phyloP scores from a whole-genome alignment of 345 rosid genomes.

The Cochlearia excelsa region DNA sequence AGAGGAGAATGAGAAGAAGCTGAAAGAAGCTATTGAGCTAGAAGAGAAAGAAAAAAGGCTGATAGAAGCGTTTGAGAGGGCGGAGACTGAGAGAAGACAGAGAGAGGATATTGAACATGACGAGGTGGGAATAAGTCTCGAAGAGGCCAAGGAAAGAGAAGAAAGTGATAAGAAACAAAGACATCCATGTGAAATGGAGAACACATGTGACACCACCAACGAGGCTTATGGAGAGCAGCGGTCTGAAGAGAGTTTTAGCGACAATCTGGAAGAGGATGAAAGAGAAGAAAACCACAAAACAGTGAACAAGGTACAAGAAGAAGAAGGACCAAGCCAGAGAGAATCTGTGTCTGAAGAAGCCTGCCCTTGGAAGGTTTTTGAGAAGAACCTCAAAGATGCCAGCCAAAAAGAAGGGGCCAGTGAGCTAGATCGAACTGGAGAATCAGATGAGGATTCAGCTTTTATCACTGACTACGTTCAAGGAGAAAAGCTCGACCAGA shows the following conservation, averaged over 20 bases:
- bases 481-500: conserved; percentile 32
- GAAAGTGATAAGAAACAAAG: conserved; percentile 35
- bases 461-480: conserved; percentile 13
- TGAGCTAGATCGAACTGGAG: conserved; percentile 36
- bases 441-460: conserved; percentile 25
- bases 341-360: conserved; percentile 30
- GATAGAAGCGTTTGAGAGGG: conserved; percentile 35
- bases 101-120: conserved; percentile 37
- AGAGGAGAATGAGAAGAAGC: conserved; percentile 44
- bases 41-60: conserved; percentile 40
- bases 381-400: conserved; percentile 40
- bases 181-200: conserved; percentile 38
- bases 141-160: conserved; percentile 37
- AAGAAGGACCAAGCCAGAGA: conserved; percentile 36
- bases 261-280: conserved; percentile 35
- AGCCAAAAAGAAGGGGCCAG: conserved; percentile 38
- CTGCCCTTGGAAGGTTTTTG: conserved; percentile 37
- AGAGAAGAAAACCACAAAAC: conserved; percentile 17
- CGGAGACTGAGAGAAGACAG: conserved; percentile 42
- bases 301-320: conserved; percentile 26
- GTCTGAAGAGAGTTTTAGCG: conserved; percentile 27
- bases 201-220: conserved; percentile 33
- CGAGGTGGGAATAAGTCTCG: conserved; percentile 26
- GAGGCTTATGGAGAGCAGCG: conserved; percentile 37
- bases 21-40: conserved; percentile 37